Evolutionary conservation across 495 filamentous ascomycete species (phyloP).

Genomic region (Xylaria bambusicola): DNA sequence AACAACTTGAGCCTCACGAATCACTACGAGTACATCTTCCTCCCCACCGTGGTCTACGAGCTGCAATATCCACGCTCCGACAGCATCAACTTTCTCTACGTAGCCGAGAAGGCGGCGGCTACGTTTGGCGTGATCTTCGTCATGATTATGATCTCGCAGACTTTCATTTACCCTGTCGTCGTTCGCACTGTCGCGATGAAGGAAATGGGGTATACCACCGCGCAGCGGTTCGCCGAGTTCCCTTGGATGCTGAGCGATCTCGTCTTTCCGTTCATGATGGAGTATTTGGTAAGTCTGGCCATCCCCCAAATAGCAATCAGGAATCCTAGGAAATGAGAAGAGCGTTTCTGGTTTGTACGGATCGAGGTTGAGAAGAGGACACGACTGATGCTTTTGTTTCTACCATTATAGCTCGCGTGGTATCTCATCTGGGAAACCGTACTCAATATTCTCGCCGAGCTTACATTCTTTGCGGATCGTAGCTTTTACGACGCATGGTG

Average conservation of each 20-base stretch:
- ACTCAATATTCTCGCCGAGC: constrained; percentile 72
- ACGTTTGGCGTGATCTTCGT: constrained; percentile 68
- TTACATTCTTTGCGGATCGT: constrained; percentile 75
- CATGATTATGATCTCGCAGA: constrained; percentile 60
- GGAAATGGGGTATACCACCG: constrained; percentile 57
- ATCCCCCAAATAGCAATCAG: neutral
- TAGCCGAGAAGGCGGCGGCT: constrained; percentile 66
- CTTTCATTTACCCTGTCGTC: constrained; percentile 67
- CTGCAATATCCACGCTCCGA: constrained; percentile 73
- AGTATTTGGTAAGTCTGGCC: constrained; percentile 52
- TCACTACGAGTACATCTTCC: constrained; percentile 68
- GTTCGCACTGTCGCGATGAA: constrained; percentile 66
- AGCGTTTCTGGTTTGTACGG: too few species aligned
- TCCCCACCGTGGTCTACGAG: constrained; percentile 77
- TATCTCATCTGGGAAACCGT: constrained; percentile 83
- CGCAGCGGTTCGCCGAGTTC: constrained; percentile 62
- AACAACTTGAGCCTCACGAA: constrained; percentile 66
- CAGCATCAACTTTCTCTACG: constrained; percentile 69
- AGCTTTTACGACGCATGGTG: constrained; percentile 78
- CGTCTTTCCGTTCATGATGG: constrained; percentile 74
- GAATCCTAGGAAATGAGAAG: neutral
- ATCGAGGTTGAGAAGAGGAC: constrained; percentile 6
- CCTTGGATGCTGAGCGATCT: constrained; percentile 70
- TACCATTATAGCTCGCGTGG: constrained; percentile 44
- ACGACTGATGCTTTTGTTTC: too few species aligned